Base-by-base conservation (phyloP, 2,329 filamentous ascomycete genomes). In the Stagonosporopsis rhizophila region DNA sequence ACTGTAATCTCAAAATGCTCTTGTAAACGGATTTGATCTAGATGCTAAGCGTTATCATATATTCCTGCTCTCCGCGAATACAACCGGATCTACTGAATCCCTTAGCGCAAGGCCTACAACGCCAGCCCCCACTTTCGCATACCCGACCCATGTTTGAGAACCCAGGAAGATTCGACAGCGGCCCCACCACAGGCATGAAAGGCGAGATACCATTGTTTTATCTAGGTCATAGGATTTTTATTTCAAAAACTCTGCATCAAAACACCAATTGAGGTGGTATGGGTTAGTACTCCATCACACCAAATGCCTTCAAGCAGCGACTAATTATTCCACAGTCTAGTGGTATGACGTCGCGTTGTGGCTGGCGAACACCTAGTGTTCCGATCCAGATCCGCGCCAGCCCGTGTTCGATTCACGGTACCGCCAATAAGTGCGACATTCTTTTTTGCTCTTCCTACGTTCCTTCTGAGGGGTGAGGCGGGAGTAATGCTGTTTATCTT, bases 281-380 rank as follows among this genome's bases (percentile, higher is more conserved):
- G 63, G 52, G 39, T 51, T 41, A 23, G 46, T 49, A 27, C 2
- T 15, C 7, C 12, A 6, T 30, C 20, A 15, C 19, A 32, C 12
- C 28, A 8, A 42, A 14, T 23, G 20, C n/a, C 20, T 20, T 11
- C 35, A 17, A 28, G 35, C 44, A 52, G 34, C 35, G 38, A 38
- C 39, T 44, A 44, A 42, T 38, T 44, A 25, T 17, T 32, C 38
- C 12, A 1, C 6, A 46, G 65, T 66, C 65, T 68, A 68, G 66
- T 65, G 66, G 66, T 68, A 68, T 68, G 66, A 68, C 66, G 66
- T 68, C 66, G 66, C 66, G 66, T 68, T 68, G 66, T 68, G 66
- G 66, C 61, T 68, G 64, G 65, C 65, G 62, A 61, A 48, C 50
- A 62, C 54, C 1, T 32, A 30, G 47, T 53, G 56, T 38, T 61